Base-by-base conservation (phyloP, 2,329 filamentous ascomycete genomes). In the Myrmaecium sp. region DNA sequence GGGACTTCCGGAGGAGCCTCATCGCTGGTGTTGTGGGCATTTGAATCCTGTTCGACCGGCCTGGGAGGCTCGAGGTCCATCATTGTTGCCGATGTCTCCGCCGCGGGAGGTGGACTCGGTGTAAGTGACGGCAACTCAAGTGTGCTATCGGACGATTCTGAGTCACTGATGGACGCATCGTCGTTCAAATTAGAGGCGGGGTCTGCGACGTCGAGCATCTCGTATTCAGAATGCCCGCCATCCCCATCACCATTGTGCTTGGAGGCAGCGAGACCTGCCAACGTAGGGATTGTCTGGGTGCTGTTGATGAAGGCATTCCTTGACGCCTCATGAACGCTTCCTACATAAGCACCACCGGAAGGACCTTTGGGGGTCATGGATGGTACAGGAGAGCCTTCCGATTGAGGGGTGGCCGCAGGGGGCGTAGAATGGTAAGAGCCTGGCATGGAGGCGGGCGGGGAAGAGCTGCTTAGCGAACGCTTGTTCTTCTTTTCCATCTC, bases 251-350 rank as follows among this genome's bases (percentile, higher is more conserved):
- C 9, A 8, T 13, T 11, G 5, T 27, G 18, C 7, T 14, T 22
- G 16, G 12, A 8, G 7, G 11, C 9, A 6, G 9, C 25, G 19
- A 35, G 36, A 6, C 12, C 24, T n/a, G 25, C 19, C 6, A 51
- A 26, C 4, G 47, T 53, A 5, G 50, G 49, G 6, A 52, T 37
- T 13, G 48, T 47, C 27, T 58, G 50, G 3, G 52, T 52, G 31
- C 53, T 56, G 37, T 58, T 58, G 32, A 53, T 47, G 23, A 57
- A 52, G 11, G 52, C 46, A 36, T 42, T 55, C 9, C 41, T 42
- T 11, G 47, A 52, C 15, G 51, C 43, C 17, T 54, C 46, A 7
- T 36, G 27, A 5, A 45, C n/a, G n/a, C n/a, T n/a, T n/a, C n/a
- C n/a, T n/a, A n/a, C n/a, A n/a, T n/a, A n/a, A n/a, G n/a, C n/a